These are phyloP conservation scores for Diaporthe sp. DNA, from an alignment of 2,329 filamentous ascomycete species.

Conservation along the genomic window DNA sequence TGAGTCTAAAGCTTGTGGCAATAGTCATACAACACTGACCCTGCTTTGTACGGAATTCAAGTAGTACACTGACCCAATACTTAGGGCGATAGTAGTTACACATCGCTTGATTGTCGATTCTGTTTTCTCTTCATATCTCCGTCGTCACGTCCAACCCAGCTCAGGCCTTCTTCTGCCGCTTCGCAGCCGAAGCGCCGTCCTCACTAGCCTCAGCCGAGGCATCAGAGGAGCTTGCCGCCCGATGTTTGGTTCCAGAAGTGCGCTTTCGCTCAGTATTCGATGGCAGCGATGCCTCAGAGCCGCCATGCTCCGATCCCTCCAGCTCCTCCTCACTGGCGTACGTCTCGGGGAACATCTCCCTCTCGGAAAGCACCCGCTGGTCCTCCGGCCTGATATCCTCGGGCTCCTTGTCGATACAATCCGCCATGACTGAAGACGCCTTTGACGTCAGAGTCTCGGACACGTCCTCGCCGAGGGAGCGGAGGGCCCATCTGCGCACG, in stretches of 20 bases:
- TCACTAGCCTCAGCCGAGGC: not conserved
- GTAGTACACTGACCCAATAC: not conserved
- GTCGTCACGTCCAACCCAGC: not conserved
- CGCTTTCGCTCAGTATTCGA: not conserved
- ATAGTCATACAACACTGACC: not conserved
- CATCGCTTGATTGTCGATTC: no score
- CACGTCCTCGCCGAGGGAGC: not conserved
- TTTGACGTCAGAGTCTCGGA: not conserved
- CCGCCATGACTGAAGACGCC: not conserved
- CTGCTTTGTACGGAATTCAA: not conserved
- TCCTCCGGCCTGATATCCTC: slow-evolving; percentile 4
- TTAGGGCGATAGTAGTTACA: not conserved
- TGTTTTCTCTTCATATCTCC: not conserved
- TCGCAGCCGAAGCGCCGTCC: not conserved
- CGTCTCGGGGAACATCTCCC: not conserved
- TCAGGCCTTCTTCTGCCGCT: not conserved
- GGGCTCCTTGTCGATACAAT: slow-evolving; percentile 1
- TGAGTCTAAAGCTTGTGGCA: no score
- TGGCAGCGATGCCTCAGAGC: not conserved
- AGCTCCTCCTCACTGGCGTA: not conserved
- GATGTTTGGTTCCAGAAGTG: not conserved
- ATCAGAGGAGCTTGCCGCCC: not conserved
- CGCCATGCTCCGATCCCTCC: not conserved
- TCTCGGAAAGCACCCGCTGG: not conserved
- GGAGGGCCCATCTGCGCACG: not conserved